Evolutionary conservation across 2,329 filamentous ascomycete species (phyloP).

Genomic region (Eurotiales sp.): DNA sequence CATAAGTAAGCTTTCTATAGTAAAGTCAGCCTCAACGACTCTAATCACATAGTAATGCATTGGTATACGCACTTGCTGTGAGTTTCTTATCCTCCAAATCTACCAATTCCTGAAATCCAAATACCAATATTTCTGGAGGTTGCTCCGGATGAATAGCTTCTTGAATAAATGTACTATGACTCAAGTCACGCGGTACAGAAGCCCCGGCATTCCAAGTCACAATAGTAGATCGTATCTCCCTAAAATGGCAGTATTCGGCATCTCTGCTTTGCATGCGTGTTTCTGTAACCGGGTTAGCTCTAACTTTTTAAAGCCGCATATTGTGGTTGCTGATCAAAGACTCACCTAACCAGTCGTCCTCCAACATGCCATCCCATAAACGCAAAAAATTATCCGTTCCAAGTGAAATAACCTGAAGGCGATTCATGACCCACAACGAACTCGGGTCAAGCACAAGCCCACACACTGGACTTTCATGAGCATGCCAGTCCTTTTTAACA

Average conservation of each 20-base stretch:
- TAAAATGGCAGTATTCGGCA: slow-evolving; percentile 77
- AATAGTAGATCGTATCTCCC: slow-evolving; percentile 73
- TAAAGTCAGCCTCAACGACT: background rate
- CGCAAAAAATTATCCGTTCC: slow-evolving; percentile 82
- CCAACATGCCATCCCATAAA: slow-evolving; percentile 86
- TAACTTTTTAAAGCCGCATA: background rate
- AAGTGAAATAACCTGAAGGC: slow-evolving; percentile 78
- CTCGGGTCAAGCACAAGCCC: slow-evolving; percentile 74
- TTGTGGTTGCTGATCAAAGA: too few relatives aligned
- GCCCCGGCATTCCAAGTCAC: slow-evolving; percentile 98
- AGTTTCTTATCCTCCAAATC: slow-evolving; percentile 96
- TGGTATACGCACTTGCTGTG: slow-evolving; percentile 81
- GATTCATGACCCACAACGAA: slow-evolving; percentile 79
- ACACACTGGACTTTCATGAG: slow-evolving; percentile 77
- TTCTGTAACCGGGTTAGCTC: slow-evolving; percentile 51
- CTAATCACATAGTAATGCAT: too few relatives aligned
- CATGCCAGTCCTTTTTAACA: slow-evolving; percentile 91
- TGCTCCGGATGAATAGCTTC: slow-evolving; percentile 72
- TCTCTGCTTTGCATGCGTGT: slow-evolving; percentile 80
- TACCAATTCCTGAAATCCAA: slow-evolving; percentile 98
- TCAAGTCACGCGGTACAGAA: slow-evolving; percentile 80
- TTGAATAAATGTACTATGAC: slow-evolving; percentile 75
- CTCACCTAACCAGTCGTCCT: slow-evolving; percentile 84
- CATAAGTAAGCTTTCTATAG: slow-evolving; percentile 74
- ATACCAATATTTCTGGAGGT: slow-evolving; percentile 84